A percentile compares a stretch with the other conserved stretches of the same genome.
These are phyloP conservation scores for Xylaria sp. DNA, from an alignment of 2,329 filamentous ascomycete species.

Conservation along the genomic window DNA sequence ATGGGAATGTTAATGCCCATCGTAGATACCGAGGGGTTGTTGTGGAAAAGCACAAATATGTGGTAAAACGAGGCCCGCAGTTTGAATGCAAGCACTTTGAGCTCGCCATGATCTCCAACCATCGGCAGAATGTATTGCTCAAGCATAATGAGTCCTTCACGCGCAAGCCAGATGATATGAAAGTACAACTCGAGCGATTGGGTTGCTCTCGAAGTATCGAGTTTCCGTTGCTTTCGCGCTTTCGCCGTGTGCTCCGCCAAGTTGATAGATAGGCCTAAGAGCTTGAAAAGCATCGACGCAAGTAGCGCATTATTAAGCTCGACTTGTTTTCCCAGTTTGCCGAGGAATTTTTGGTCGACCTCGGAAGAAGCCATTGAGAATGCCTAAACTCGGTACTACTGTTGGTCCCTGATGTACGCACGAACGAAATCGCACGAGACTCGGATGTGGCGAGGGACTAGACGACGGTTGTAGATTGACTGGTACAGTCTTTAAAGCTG, in stretches of 20 bases:
- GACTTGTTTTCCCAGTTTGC: constrained; percentile 82
- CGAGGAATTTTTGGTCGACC: constrained; percentile 96
- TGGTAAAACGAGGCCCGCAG: constrained; percentile 94
- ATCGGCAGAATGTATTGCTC: constrained; percentile 88
- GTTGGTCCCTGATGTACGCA: not conserved
- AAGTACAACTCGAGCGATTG: constrained; percentile 80
- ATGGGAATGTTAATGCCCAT: constrained; percentile 58
- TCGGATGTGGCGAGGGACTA: not conserved
- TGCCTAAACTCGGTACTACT: not conserved
- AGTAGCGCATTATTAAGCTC: constrained; percentile 79
- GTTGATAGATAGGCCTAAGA: constrained; percentile 87
- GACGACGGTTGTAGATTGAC: not conserved
- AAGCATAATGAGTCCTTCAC: constrained; percentile 86
- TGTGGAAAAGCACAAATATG: constrained; percentile 95
- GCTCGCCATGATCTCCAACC: constrained; percentile 77
- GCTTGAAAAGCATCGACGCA: constrained; percentile 83
- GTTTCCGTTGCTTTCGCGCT: constrained; percentile 79
- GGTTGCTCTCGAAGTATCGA: constrained; percentile 79
- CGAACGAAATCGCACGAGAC: not conserved
- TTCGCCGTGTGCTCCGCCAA: constrained; percentile 82
- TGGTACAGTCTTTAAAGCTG: not conserved
- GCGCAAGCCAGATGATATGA: constrained; percentile 93
- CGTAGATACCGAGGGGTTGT: constrained; percentile 76
- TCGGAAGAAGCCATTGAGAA: constrained; percentile 87
- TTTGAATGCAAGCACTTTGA: constrained; percentile 90